Evolutionary conservation across 2,329 filamentous ascomycete species (phyloP).

Genomic region (Colletotrichum ledebouriae): DNA sequence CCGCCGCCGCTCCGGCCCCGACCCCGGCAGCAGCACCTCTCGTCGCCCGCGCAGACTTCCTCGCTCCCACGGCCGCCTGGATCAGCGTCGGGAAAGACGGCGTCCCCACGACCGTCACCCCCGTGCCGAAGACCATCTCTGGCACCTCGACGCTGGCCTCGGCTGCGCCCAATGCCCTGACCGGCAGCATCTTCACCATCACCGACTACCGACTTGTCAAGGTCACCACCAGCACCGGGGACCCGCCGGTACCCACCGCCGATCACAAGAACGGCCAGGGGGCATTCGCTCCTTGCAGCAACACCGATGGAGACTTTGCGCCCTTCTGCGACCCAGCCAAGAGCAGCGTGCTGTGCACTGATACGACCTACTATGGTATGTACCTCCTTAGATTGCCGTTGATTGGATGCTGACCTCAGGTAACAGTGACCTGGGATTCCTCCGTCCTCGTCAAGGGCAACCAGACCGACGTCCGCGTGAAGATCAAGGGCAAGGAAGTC

Average conservation of each 20-base stretch:
- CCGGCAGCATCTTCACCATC: constrained; percentile 58
- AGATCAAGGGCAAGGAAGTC: constrained; percentile 55
- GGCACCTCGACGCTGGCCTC: constrained; percentile 57
- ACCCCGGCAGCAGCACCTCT: constrained; percentile 43
- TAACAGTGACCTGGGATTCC: constrained; percentile 69
- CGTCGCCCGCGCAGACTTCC: constrained; percentile 43
- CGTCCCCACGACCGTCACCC: constrained; percentile 63
- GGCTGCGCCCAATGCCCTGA: constrained; percentile 61
- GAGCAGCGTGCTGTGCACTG: constrained; percentile 59
- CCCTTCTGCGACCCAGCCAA: constrained; percentile 66
- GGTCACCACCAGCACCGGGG: constrained; percentile 57
- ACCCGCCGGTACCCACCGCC: constrained; percentile 60
- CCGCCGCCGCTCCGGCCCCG: constrained; percentile 49
- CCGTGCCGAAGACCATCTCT: constrained; percentile 59
- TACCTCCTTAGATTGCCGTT: not conserved
- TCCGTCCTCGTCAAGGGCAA: constrained; percentile 61
- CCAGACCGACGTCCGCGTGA: constrained; percentile 50
- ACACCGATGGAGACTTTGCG: constrained; percentile 59
- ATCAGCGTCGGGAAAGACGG: constrained; percentile 64
- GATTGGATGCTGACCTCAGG: constrained; percentile 22
- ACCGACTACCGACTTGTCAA: constrained; percentile 53
- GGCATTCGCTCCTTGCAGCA: constrained; percentile 64
- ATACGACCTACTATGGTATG: constrained; percentile 66
- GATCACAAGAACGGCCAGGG: constrained; percentile 58
- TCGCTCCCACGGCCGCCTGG: constrained; percentile 61